Evolutionary conservation across 331 rosid species (phyloP), one percentile per base, ranked within the genome.

Genomic region (Arachis monticola): DNA sequence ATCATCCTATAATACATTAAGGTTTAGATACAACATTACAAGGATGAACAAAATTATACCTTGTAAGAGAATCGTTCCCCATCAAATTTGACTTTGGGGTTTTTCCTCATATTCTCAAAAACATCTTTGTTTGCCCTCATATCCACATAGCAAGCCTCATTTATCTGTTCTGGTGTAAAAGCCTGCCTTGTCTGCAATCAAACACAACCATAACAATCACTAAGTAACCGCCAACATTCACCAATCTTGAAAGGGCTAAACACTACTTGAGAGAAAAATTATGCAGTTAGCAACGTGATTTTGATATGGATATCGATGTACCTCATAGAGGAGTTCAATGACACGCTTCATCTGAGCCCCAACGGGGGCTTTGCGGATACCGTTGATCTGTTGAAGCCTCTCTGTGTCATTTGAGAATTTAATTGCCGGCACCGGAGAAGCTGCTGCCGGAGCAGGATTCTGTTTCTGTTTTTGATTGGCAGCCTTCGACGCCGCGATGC

Each of bases 291-390:
- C 10, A 51, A 71, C 8, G 5, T 12, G 11, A 64, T 45, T 41
- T 7, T 31, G 32, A 67, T 40, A 70, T 48, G 57, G 30, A 27
- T 27, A 27, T 52, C 3, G 57, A 5, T 2, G 27, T 69, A 95
- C 99, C 97, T 95, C 97, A 5, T 80, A 77, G 60, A 95, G 83
- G 48, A 90, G 88, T 88, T 82, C 85, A 13, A 95, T 92, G 69
- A 95, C 98, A 47, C 98, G 93, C 88, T 92, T 95, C 84, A 95
- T 95, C 85, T 95, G 99, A 70, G 98, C 96, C 64, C 99, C 98
- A 0, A 91, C 97, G 0, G 98, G 96, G 50, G 88, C 85, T 73
- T 92, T 95, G 55, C 98, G 84, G 0, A 95, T 92, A 79, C 90
- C 86, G 63, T 90, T 90, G 3, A 92, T 91, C 22, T 90, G 96